A percentile compares a stretch with the other conserved stretches of the same genome.
phyloP scores from a whole-genome alignment of 176 grass and related monocot genomes.

The Aegilops bicornis region DNA sequence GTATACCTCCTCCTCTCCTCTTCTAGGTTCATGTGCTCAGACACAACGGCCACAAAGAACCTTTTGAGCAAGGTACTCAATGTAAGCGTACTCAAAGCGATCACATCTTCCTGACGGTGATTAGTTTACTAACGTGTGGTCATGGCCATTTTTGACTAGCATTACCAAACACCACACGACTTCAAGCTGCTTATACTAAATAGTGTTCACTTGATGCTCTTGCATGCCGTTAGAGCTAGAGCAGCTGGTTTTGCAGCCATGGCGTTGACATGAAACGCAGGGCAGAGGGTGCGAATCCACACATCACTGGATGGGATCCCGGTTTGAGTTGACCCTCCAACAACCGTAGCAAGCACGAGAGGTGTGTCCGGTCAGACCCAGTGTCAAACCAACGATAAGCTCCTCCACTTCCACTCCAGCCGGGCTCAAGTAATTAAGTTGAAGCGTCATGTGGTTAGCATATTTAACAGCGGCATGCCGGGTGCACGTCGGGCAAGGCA shows the following conservation, averaged over 20 bases:
- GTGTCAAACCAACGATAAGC: not conserved
- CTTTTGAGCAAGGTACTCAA: constrained; percentile 28
- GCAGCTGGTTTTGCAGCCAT: not conserved
- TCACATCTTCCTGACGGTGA: not conserved
- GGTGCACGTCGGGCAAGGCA: not conserved
- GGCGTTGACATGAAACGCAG: not conserved
- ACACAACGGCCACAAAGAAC: constrained; percentile 30
- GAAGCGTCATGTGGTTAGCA: not conserved
- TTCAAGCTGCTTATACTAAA: not conserved
- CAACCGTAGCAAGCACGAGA: not conserved
- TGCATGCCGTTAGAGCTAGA: not conserved
- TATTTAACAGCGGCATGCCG: not conserved
- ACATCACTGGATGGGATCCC: not conserved
- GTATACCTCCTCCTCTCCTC: not conserved
- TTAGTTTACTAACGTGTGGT: not conserved
- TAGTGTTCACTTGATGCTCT: not conserved
- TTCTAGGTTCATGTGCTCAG: not conserved
- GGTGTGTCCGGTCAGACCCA: not conserved
- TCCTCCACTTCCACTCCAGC: too few species aligned
- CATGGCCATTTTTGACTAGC: constrained; percentile 19
- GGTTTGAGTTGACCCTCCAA: not conserved
- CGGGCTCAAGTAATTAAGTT: not conserved
- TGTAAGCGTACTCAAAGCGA: not conserved
- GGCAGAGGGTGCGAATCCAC: not conserved
- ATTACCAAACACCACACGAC: not conserved